Evolutionary conservation across 805 yeast genomes (phyloP), one percentile per base, ranked within the genome.

Genomic region (Millerago galiae): DNA sequence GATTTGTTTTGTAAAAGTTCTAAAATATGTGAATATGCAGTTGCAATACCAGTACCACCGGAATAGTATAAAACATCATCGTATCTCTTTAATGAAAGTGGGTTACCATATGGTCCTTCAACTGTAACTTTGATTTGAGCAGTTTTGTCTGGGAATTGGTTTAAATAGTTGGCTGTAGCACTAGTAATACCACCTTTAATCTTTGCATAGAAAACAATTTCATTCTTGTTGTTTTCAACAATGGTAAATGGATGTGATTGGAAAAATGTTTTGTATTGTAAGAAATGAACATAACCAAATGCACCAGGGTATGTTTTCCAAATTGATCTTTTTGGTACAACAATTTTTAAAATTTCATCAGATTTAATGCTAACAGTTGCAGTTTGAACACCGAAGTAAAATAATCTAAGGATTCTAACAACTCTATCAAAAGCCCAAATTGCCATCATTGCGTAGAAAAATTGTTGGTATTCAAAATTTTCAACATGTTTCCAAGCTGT

Each of bases 231-330:
- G 5, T 70, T 59, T 41, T 70, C 70, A 34, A 74, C 66, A 21
- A 75, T 61, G 4, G 91, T 79, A 61, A 85, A 83, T 12, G 91
- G 91, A 56, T 83, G 88, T 7, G 82, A 75, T 57, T 83, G 87
- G 77, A 80, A 80, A 58, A 81, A 77, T 31, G 72, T 62, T 2
- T 62, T 55, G 18, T 72, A 66, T 34, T 72, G 63, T 41, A 80
- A 49, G 57, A 80, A 78, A 60, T 80, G 74, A 35, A 84, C 60
- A 53, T 69, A 83, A 3, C 74, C 77, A 55, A 61, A 77, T n/a
- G 74, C 65, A 41, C 85, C 83, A 7, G 88, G 81, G 43, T 51
- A 60, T 14, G 72, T 61, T 29, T 64, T 67, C 75, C 82, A 78
- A 42, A 55, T 52, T 6, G 54, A 21, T 83, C 82, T 48, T 61